phyloP scores from a whole-genome alignment of 768 basidiomycete genomes.

The Russula compacta region DNA sequence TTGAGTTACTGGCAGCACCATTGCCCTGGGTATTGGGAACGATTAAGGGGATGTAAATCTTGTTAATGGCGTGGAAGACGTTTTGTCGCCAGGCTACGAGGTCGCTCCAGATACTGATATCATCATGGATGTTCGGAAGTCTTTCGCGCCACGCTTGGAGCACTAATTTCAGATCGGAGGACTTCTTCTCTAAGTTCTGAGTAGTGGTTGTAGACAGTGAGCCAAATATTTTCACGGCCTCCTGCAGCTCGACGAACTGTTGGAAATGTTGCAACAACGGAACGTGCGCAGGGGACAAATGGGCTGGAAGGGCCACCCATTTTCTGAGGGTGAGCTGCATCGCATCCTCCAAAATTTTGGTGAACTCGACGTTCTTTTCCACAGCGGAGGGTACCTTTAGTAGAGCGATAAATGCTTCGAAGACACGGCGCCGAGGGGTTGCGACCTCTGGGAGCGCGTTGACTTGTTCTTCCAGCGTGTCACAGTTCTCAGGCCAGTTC shows the following conservation, averaged over 20 bases:
- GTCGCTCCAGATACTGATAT: conserved; percentile 98
- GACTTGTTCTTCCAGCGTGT: conserved; percentile 73
- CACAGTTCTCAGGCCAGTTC: conserved; percentile 82
- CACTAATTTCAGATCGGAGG: conserved; percentile 91
- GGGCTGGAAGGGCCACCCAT: conserved; percentile 83
- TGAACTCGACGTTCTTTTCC: conserved; percentile 84
- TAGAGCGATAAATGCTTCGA: conserved; percentile 88
- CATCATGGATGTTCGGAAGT: conserved; percentile 90
- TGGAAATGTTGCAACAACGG: conserved; percentile 97
- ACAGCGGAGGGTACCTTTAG: conserved; percentile 73
- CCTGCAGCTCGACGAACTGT: conserved; percentile 95
- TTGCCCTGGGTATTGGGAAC: conserved; percentile 38
- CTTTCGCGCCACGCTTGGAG: conserved; percentile 96
- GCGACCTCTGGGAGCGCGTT: conserved; percentile 72
- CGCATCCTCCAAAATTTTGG: conserved; percentile 83
- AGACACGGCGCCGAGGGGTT: conserved; percentile 95
- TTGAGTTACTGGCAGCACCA: conserved; percentile 47
- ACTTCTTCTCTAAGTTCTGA: conserved; percentile 88
- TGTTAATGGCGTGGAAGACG: conserved; percentile 95
- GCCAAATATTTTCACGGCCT: conserved; percentile 91
- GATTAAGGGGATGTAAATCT: conserved; percentile 90
- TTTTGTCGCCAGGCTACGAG: conserved; percentile 99
- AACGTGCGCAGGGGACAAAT: conserved; percentile 86
- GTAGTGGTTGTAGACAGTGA: conserved; percentile 81
- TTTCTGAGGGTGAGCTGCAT: conserved; percentile 95